These are phyloP conservation scores for Botrytis pseudocinerea DNA, from an alignment of 2,329 filamentous ascomycete genomes.

Conservation along the genomic window DNA sequence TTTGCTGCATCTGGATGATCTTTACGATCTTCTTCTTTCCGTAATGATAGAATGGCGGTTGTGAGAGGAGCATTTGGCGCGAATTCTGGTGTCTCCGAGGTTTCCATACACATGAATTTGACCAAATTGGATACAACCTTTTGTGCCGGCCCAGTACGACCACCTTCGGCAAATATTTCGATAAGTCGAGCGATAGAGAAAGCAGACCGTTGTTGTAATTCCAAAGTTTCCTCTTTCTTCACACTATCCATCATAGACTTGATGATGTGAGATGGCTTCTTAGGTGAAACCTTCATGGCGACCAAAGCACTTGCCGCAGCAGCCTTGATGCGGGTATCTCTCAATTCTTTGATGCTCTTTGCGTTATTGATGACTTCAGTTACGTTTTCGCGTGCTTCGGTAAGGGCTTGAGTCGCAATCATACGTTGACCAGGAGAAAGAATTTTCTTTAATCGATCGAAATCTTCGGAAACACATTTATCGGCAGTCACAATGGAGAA, in stretches of 20 bases:
- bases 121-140: slow-evolving; percentile 95
- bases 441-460: slow-evolving; percentile 82
- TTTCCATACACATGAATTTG: slow-evolving; percentile 97
- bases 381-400: slow-evolving; percentile 72
- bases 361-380: slow-evolving; percentile 76
- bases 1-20: slow-evolving; percentile 89
- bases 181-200: slow-evolving; percentile 81
- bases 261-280: slow-evolving; percentile 90
- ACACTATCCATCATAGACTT: slow-evolving; percentile 98
- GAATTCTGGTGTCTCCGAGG: slow-evolving; percentile 96
- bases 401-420: slow-evolving; percentile 75
- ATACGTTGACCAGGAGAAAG: slow-evolving; percentile 86
- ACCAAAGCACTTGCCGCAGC: slow-evolving; percentile 86
- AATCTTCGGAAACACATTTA: slow-evolving; percentile 82
- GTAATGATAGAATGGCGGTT: slow-evolving; percentile 83
- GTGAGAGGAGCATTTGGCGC: slow-evolving; percentile 76
- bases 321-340: slow-evolving; percentile 83
- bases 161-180: slow-evolving; percentile 77
- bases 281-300: slow-evolving; percentile 82
- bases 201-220: slow-evolving; percentile 84
- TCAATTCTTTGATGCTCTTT: slow-evolving; percentile 72
- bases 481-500: slow-evolving; percentile 89
- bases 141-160: slow-evolving; percentile 82
- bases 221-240: slow-evolving; percentile 88
- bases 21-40: slow-evolving; percentile 94